Evolutionary conservation across 2,329 filamentous ascomycete genomes (phyloP), one percentile per base, ranked within the genome.

Genomic region (Diaporthe ilicicola): DNA sequence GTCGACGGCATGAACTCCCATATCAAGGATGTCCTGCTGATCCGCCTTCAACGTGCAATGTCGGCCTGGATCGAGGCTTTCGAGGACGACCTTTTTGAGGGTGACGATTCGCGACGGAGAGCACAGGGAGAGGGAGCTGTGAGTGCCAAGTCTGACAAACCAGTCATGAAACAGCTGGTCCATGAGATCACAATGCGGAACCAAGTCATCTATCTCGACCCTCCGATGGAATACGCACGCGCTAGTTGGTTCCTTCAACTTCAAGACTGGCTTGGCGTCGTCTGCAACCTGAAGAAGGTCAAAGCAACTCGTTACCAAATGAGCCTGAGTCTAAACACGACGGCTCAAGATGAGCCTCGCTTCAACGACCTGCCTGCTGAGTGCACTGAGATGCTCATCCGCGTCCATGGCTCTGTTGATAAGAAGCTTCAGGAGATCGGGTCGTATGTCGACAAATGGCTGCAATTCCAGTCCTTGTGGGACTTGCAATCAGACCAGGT

Each of bases 381-480:
- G 77, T 98, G 95, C 81, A 93, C 94, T 24, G 89, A 92, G 56
- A 89, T 93, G 70, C 87, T 99, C 24, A 89, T 91, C 55, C 88
- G 91, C 72, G 95, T 97, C 0, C 98, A 98, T 79, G 87, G 88
- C 42, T 91, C 92, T 0, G 89, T 99, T 12, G 95, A 98, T 81
- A 90, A 89, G 74, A 97, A 96, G 81, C 84, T 99, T 5, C 86
- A 88, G 19, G 91, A 93, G 53, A 94, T 98, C 39, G 90, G 93
- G 46, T 86, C 87, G 4, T 99, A 99, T 76, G 94, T 99, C 12
- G 94, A 98, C 79, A 97, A 98, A 81, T 99, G 96, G 96, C 87
- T 99, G 55, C 96, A 98, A 77, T 99, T 98, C 82, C 96, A 99
- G 81, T 98, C 95, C 8, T 88, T 99, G 0, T 99, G 96, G 96